Base-by-base conservation (phyloP, 257 asterid species). In the Solanum corneliomulleri region DNA sequence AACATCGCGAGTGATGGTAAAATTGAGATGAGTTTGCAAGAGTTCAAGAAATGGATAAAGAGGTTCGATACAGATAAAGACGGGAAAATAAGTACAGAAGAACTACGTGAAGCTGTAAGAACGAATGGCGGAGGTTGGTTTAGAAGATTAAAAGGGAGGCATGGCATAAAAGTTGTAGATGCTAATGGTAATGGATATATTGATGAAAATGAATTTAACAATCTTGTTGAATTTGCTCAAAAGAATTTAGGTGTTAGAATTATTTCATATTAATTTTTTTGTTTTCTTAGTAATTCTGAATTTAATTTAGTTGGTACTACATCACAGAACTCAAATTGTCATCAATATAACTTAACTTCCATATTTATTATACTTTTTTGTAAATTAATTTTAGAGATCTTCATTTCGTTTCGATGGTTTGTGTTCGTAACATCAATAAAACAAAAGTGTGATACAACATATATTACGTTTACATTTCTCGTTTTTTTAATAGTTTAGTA, bases 21-120 rank as follows among this genome's bases (percentile, higher is more conserved):
- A 64, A n/a, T 74, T 2, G 91, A 85, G 25, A 88, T 91, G 89
- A 85, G 81, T n/a, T 16, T 85, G 0, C 91, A 92, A 29, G 93
- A 91, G 41, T 93, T 91, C 91, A 92, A 87, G 85, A 90, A 77
- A 42, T 93, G 93, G 94, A 58, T 93, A 64, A 89, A 78, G 87
- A 89, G 42, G 12, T 91, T 92, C 71, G 93, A 92, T 31, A 7
- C 5, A 0, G 42, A 92, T 60, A 9, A 49, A 21, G 93, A 91
- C 39, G 91, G 91, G 1, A 75, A 70, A 74, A 91, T 93, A 71
- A 90, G 86, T 85, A 64, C 29, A 85, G 87, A 78, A 78, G 93
- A 93, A 86, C 88, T 93, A 27, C 87, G 87, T 86, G 85, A 77
- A 31, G 95, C 91, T 4, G 58, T 91, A 88, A 83, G 81, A 13